Evolutionary conservation across 2,329 filamentous ascomycete genomes (phyloP), one percentile per base, ranked within the genome.

Genomic region (Trichophyton rubrum): DNA sequence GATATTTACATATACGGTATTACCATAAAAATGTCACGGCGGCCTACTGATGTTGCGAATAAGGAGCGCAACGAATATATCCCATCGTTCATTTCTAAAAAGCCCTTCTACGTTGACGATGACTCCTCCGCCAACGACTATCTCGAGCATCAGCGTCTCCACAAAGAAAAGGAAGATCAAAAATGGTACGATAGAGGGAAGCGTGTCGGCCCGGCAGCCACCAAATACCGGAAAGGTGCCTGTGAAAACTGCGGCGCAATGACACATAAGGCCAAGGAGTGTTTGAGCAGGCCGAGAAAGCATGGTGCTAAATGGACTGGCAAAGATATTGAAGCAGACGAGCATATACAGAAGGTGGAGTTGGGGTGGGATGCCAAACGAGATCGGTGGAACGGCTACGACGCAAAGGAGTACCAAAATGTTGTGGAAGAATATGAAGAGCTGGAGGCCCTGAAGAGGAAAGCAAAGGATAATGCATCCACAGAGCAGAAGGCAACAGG

Each of bases 41-140:
- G 80, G 66, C 79, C 79, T 15, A 75, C 73, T 53, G 79, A 81
- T 65, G 75, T 79, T 59, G 78, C 80, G 67, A 78, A 69, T 64
- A 95, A 95, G 73, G 90, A 95, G 74, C 90, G 93, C 75, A 99
- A 99, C 81, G 86, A 96, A 73, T 99, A 99, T 80, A 99, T 99
- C 69, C 93, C 93, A 4, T 85, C 89, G 59, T 99, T 96, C 80
- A 99, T 99, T 77, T 91, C 90, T 68, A 96, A 96, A 74, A 91
- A 95, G 67, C 93, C 93, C 3, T 99, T 99, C 77, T 99, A 97
- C 74, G 85, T 95, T 60, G 85, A 83, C 67, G 89, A 90, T 70
- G 86, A 86, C 66, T 84, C 86, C 62, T 82, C 87, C 63, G 82
- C 83, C 67, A 83, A 82, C 71, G 91, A 97, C 70, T 99, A 97